These are phyloP conservation scores for Chlorella sp. DNA, from an alignment of 139 green algal genomes.

Conservation along the genomic window DNA sequence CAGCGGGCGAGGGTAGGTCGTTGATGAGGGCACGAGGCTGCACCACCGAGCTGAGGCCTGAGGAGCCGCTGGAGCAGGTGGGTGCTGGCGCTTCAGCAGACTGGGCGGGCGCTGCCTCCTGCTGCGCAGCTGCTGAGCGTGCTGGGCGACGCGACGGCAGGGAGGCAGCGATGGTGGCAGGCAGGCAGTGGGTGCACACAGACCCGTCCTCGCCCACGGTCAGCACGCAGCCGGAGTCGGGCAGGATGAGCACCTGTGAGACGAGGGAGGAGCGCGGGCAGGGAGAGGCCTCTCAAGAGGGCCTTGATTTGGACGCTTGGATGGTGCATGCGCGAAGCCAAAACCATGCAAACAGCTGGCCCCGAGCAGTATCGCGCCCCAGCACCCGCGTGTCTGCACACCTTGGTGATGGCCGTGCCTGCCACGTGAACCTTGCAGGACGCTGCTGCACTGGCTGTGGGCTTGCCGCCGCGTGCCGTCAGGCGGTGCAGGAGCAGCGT, in stretches of 20 bases:
- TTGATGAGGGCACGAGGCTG: not conserved
- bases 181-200: not conserved
- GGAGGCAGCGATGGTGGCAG: not conserved
- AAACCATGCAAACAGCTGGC: too few relatives aligned
- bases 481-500: not conserved
- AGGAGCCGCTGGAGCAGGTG: not conserved
- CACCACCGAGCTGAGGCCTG: not conserved
- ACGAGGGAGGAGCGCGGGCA: too few relatives aligned
- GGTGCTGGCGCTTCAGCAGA: not conserved
- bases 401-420: not conserved
- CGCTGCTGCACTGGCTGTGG: not conserved
- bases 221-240: not conserved
- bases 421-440: constrained; percentile 1
- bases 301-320: not conserved
- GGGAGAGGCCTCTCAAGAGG: too few relatives aligned
- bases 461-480: not conserved
- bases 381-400: not conserved
- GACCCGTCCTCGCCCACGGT: not conserved
- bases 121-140: not conserved
- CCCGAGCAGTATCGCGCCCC: too few relatives aligned
- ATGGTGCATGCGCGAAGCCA: too few relatives aligned
- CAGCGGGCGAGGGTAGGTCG: not conserved
- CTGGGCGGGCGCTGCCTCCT: not conserved
- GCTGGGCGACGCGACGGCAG: not conserved
- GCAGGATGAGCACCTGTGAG: constrained; percentile 1